phyloP scores from a whole-genome alignment of 2,329 filamentous ascomycete species.

The Neophaeococcomyces mojaviensis region DNA sequence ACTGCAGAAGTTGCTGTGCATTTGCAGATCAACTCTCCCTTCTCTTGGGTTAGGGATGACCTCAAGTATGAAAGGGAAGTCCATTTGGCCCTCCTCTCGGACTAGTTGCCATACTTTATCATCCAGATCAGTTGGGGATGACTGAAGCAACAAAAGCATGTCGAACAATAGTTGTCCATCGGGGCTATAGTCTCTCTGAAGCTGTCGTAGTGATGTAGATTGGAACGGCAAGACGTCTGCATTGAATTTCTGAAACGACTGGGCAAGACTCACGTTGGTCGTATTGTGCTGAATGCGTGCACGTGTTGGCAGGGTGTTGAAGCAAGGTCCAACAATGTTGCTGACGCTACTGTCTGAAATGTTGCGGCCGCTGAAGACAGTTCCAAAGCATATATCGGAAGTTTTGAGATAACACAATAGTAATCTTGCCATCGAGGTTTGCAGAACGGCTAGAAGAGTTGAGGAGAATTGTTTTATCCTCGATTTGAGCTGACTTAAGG shows the following conservation, averaged over 20 bases:
- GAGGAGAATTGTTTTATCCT: constrained; percentile 46
- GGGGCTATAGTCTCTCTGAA: constrained; percentile 50
- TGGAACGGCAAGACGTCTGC: constrained; percentile 59
- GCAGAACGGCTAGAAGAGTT: constrained; percentile 60
- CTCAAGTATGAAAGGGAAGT: constrained; percentile 70
- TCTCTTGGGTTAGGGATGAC: constrained; percentile 49
- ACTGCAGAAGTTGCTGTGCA: constrained; percentile 52
- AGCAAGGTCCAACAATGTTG: constrained; percentile 75
- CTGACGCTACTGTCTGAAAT: constrained; percentile 59
- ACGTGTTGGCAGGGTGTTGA: constrained; percentile 77
- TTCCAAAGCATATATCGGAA: constrained; percentile 75
- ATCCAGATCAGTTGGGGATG: constrained; percentile 42
- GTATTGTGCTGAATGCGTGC: constrained; percentile 42
- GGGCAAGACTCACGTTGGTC: constrained; percentile 52
- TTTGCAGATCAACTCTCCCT: constrained; percentile 49
- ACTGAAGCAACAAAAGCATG: constrained; percentile 71
- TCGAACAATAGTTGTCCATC: constrained; percentile 61
- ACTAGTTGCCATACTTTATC: constrained; percentile 44
- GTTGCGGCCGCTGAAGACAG: constrained; percentile 71
- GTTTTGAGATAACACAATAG: constrained; percentile 50
- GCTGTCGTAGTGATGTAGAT: constrained; percentile 63
- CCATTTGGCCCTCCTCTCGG: constrained; percentile 48
- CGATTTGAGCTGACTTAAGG: constrained; percentile 12
- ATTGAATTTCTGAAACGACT: constrained; percentile 55
- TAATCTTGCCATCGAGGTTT: constrained; percentile 64